Base-by-base conservation (phyloP, 805 yeast genomes). In the Kregervanrija pseudodelftensis region DNA sequence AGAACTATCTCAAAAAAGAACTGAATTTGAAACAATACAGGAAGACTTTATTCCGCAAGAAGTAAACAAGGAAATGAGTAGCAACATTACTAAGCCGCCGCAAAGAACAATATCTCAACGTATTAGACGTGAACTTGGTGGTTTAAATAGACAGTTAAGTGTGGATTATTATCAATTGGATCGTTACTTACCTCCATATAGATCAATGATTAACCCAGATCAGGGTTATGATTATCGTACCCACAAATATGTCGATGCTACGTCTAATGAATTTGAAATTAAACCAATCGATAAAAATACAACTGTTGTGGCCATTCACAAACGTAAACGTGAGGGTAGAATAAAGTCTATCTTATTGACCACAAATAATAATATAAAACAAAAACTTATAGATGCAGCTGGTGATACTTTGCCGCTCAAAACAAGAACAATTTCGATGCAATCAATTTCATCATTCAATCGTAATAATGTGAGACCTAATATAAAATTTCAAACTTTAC, bases 151-250 rank as follows among this genome's bases (percentile, higher is more conserved):
- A 13, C 38, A 31, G 8, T 15, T 44, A 13, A 45, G 44, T 28
- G 40, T 39, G 28, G 54, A 51, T 12, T 39, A 47, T 5, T 55
- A 57, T 34, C 58, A 55, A 38, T 44, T 55, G 39, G 49, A 52
- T 32, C 40, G 52, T 15, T 66, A 69, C 53, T 60, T 75, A 22
- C 79, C 79, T 8, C 74, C 80, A 2, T 77, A 77, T 55, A 64
- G 80, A 37, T 75, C 80, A 4, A 63, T 77, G 28, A 58, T 77
- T 28, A 69, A 67, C 36, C 81, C 81, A 1, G 63, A 61, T 41
- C 69, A 70, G 10, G 62, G 68, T 15, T 77, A 74, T 54, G 82
- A 77, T 54, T 77, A 77, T 57, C 60, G 64, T 41, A 67, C 73
- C 5, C 79, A 72, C 49, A 57, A 65, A 37, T 64, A 72, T 36